Percentiles rank a stretch among this genome's conserved stretches.
Conservation (phyloP, 305 asterid genomes). For the Solanum hybrid region DNA sequence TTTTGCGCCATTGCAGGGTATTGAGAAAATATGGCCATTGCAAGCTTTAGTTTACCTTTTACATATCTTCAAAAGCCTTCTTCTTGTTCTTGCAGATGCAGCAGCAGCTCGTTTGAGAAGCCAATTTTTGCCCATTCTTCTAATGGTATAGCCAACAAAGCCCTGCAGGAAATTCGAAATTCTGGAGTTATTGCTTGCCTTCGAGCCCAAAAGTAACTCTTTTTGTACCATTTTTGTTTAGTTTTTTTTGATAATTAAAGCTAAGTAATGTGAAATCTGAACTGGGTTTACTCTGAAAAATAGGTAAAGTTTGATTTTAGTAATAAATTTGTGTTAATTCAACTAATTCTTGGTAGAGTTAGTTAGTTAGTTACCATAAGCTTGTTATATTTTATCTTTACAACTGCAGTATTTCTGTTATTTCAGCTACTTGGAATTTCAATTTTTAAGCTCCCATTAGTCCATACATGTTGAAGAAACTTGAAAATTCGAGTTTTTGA, state of each 20-base stretch:
- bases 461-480: neutral
- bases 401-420: neutral
- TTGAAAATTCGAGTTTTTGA: neutral
- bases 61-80: neutral
- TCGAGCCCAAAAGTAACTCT: slow-evolving; percentile 53
- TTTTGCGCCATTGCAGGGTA: neutral
- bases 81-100: neutral
- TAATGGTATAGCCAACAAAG: slow-evolving; percentile 25
- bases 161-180: slow-evolving; percentile 41
- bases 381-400: neutral
- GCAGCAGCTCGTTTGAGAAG: neutral
- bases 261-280: neutral
- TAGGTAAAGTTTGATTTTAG: neutral
- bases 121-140: neutral
- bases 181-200: slow-evolving; percentile 82
- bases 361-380: neutral
- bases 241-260: neutral
- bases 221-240: neutral
- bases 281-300: neutral
- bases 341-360: neutral
- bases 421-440: neutral
- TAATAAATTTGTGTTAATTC: neutral
- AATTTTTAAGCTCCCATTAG: neutral
- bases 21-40: neutral
- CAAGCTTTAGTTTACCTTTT: slow-evolving; percentile 3